Percentiles rank a stretch among this genome's conserved stretches.
phyloP scores from a whole-genome alignment of 2,329 filamentous ascomycete species.

The Ciborinia camelliae region DNA sequence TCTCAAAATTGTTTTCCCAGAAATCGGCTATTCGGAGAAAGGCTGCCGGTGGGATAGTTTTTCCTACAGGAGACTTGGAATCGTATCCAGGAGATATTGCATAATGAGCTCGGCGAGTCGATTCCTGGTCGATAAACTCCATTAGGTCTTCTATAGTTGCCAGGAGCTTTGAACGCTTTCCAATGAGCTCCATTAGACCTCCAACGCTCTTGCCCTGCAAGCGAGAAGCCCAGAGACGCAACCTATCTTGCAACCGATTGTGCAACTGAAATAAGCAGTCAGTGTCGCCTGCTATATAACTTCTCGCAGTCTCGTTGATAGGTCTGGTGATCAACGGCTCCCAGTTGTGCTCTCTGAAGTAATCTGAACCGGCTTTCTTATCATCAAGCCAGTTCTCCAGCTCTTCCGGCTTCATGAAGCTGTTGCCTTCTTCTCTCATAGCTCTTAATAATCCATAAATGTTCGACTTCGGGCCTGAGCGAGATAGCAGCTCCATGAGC shows the following conservation, averaged over 20 bases:
- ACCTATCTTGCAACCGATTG: background rate
- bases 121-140: conserved; percentile 6
- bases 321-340: background rate
- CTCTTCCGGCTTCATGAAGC: background rate
- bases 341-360: background rate
- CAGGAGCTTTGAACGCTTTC: background rate
- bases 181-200: background rate
- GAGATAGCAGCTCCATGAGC: conserved; percentile 2
- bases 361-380: background rate
- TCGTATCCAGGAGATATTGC: background rate
- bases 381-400: background rate
- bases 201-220: background rate
- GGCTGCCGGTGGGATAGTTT: background rate
- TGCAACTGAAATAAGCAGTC: background rate
- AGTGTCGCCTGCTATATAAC: conserved; percentile 2
- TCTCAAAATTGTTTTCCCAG: background rate
- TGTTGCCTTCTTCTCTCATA: background rate
- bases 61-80: background rate
- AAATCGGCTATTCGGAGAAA: background rate
- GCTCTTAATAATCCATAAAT: background rate
- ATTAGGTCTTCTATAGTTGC: background rate
- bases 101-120: background rate
- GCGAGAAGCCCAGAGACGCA: background rate
- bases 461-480: background rate
- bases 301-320: background rate